phyloP scores from a whole-genome alignment of 305 asterid genomes.

The Striga hermonthica region DNA sequence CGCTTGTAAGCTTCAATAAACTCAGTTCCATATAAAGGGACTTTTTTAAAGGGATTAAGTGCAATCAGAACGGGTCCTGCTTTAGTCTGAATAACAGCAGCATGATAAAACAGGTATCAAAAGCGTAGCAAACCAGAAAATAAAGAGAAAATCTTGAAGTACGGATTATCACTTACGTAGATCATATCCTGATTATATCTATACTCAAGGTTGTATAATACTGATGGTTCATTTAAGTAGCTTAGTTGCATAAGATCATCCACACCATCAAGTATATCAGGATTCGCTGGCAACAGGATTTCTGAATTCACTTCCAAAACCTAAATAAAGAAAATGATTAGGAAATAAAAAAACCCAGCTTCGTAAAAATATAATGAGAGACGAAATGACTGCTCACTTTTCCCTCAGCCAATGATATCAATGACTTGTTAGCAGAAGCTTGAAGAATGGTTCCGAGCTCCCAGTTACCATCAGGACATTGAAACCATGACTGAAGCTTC shows the following conservation, averaged over 20 bases:
- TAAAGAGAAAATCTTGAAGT: slow-evolving; percentile 17
- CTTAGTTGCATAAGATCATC: slow-evolving; percentile 92
- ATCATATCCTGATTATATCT: slow-evolving; percentile 72
- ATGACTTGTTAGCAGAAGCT: slow-evolving; percentile 64
- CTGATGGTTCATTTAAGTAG: slow-evolving; percentile 85
- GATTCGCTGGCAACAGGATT: slow-evolving; percentile 68
- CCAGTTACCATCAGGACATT: slow-evolving; percentile 93
- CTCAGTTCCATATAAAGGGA: slow-evolving; percentile 59
- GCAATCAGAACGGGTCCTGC: slow-evolving; percentile 93
- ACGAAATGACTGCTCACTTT: slow-evolving; percentile 49
- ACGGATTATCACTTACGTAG: slow-evolving; percentile 52
- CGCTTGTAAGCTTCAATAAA: slow-evolving; percentile 67
- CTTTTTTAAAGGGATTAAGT: slow-evolving; percentile 78
- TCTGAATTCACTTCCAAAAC: slow-evolving; percentile 64
- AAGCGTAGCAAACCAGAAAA: background rate
- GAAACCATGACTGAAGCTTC: slow-evolving; percentile 89
- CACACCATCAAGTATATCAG: slow-evolving; percentile 86
- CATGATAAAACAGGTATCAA: slow-evolving; percentile 28
- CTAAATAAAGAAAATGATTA: slow-evolving; percentile 34
- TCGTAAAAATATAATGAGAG: slow-evolving; percentile 4
- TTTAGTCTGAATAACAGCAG: slow-evolving; percentile 55
- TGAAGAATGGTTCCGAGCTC: slow-evolving; percentile 78
- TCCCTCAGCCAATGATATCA: slow-evolving; percentile 70
- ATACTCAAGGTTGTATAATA: slow-evolving; percentile 70
- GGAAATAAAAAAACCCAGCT: slow-evolving; percentile 20